Evolutionary conservation across 1,284 basidiomycete species (phyloP), one percentile per base, ranked within the genome.

Genomic region (Wallemia hederae): DNA sequence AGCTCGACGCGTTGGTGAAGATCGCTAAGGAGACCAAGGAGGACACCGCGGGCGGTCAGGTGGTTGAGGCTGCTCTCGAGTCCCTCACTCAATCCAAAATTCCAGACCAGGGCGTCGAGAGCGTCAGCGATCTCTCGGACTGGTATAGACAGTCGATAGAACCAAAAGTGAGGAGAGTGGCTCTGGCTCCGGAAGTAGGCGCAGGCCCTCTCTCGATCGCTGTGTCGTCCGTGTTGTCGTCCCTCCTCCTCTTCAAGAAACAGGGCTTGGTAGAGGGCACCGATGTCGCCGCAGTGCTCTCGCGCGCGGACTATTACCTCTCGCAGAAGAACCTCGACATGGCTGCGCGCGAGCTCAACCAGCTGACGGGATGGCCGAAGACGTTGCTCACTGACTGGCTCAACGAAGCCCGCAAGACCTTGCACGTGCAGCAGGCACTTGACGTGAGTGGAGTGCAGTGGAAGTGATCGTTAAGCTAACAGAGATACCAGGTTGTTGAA

Each of bases 351-450:
- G 90, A 97, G 73, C 74, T 97, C 56, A 99, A 98, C 72, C 82
- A 86, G 70, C 73, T 98, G 63, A 78, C 75, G 57, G 89, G 91
- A 0, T 85, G 88, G 67, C 83, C 91, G 1, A 87, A 83, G 69
- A 73, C 80, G 61, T 71, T 98, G 61, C 74, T 92, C 61, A 73
- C 76, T 55, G 94, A 98, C 72, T 98, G 94, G 92, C 74, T 98
- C 62, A 80, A 82, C 64, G 90, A 89, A 66, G 89, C 89, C 22
- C 76, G 94, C 66, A 78, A 79, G 69, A 78, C 89, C 68, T 72
- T 98, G 65, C 89, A 96, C 72, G 88, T 94, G 56, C 77, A 89
- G 70, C 92, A 97, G 72, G 88, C 90, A 55, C 72, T 98, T 65
- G 83, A 92, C 74, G 85, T 85, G 64, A 65, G 77, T 67, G 11